Evolutionary conservation across 2,329 filamentous ascomycete species (phyloP).

Genomic region (Fusarium pseudocircinatum): DNA sequence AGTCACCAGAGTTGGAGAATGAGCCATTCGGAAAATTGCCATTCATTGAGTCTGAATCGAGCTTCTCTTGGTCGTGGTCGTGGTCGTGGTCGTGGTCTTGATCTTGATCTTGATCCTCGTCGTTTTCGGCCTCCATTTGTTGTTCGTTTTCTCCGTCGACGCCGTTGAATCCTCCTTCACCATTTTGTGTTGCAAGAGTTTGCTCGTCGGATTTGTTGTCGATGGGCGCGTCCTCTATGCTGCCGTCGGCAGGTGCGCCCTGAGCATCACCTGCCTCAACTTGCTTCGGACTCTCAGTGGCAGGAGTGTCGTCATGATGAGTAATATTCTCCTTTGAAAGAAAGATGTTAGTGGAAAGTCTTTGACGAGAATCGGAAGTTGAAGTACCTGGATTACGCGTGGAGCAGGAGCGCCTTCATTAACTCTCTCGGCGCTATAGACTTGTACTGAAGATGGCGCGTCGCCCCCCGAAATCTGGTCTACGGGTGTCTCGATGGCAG

Average conservation of each 20-base stretch:
- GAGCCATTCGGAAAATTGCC: constrained; percentile 66
- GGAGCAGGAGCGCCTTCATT: constrained; percentile 14
- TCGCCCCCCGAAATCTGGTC: constrained; percentile 20
- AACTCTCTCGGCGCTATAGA: constrained; percentile 2
- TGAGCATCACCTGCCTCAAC: constrained; percentile 28
- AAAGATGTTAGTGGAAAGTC: neutral
- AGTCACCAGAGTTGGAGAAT: constrained; percentile 69
- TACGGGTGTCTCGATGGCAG: constrained; percentile 30
- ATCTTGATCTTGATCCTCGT: constrained; percentile 44
- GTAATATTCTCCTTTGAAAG: neutral
- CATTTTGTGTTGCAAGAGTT: constrained; percentile 26
- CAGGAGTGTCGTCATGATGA: constrained; percentile 3
- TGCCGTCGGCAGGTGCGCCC: constrained; percentile 15
- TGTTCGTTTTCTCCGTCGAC: constrained; percentile 35
- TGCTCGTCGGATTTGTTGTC: constrained; percentile 37
- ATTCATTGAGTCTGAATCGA: constrained; percentile 52
- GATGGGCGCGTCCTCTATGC: constrained; percentile 22
- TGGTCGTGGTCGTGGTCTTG: neutral
- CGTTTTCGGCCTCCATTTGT: constrained; percentile 45
- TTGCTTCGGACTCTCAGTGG: constrained; percentile 3
- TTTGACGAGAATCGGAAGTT: neutral
- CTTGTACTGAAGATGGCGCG: constrained; percentile 6
- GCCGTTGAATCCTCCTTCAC: constrained; percentile 36
- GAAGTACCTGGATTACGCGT: constrained; percentile 30
- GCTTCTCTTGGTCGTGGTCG: constrained; percentile 47